Conservation (phyloP, 2,329 filamentous ascomycete genomes). For the Xylariaceae sp. region DNA sequence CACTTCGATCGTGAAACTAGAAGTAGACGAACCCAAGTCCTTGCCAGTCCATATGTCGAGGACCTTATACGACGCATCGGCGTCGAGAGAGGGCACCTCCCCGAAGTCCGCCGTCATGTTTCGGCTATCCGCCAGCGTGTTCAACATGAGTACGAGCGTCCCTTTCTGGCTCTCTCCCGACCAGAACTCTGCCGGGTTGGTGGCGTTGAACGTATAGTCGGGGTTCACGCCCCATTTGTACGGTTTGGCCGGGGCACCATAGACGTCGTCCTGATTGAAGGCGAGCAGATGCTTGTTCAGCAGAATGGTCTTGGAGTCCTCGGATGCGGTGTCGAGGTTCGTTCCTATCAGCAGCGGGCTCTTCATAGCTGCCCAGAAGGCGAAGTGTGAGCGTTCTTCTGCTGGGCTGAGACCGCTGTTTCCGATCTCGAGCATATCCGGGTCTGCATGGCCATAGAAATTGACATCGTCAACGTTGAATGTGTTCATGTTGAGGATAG, state of each 20-base stretch:
- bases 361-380: conserved; percentile 49
- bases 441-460: conserved; percentile 49
- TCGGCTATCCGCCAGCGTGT: conserved; percentile 35
- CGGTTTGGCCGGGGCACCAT: conserved; percentile 42
- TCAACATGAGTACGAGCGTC: conserved; percentile 46
- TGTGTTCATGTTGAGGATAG: conserved; percentile 47
- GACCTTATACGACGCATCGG: conserved; percentile 35
- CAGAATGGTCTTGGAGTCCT: conserved; percentile 39
- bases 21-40: conserved; percentile 32
- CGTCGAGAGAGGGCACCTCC: conserved; percentile 42
- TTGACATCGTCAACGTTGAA: conserved; percentile 42
- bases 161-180: conserved; percentile 41
- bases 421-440: conserved; percentile 49
- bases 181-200: conserved; percentile 48
- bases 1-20: conserved; percentile 7
- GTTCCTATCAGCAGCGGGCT: conserved; percentile 48
- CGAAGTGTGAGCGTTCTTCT: conserved; percentile 48
- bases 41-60: conserved; percentile 45
- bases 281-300: conserved; percentile 39
- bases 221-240: conserved; percentile 48
- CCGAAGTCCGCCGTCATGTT: conserved; percentile 38
- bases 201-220: conserved; percentile 47
- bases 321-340: conserved; percentile 35
- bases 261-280: conserved; percentile 45
- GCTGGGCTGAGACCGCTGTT: conserved; percentile 44